Conservation (phyloP, 352 stramenopile genomes). For the Phytophthora parvispora region DNA sequence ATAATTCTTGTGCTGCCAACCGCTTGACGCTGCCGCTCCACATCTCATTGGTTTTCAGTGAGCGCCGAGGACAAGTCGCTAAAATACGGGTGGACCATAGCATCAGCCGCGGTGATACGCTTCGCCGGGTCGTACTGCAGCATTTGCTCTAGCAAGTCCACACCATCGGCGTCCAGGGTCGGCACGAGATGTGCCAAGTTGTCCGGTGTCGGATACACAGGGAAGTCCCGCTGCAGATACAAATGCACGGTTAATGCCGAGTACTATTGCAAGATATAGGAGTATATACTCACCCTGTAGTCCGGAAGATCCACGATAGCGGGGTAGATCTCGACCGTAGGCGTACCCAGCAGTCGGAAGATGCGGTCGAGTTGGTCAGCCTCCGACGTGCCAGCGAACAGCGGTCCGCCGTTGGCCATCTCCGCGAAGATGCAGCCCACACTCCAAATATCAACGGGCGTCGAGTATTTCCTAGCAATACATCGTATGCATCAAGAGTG, state of each 20-base stretch:
- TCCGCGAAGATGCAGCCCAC: slow-evolving; percentile 99
- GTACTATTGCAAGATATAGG: background rate
- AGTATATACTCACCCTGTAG: slow-evolving; percentile 85
- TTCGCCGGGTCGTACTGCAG: slow-evolving; percentile 91
- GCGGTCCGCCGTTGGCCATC: slow-evolving; percentile 93
- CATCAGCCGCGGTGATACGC: slow-evolving; percentile 95
- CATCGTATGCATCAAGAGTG: background rate
- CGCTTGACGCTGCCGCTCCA: background rate
- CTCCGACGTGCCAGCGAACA: slow-evolving; percentile 98
- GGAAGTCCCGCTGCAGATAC: slow-evolving; percentile 87
- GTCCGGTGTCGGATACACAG: slow-evolving; percentile 91
- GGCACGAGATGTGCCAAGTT: slow-evolving; percentile 93
- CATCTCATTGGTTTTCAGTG: slow-evolving; percentile 61
- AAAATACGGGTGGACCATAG: slow-evolving; percentile 99
- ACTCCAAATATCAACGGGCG: slow-evolving; percentile 99
- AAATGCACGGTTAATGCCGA: slow-evolving; percentile 12
- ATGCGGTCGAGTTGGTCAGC: slow-evolving; percentile 98
- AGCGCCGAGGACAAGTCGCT: slow-evolving; percentile 89
- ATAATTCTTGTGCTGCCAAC: slow-evolving; percentile 25
- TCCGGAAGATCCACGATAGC: slow-evolving; percentile 98
- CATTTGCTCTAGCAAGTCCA: slow-evolving; percentile 95
- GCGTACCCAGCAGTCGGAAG: slow-evolving; percentile 98
- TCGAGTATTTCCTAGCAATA: slow-evolving; percentile 96
- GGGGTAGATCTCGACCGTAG: slow-evolving; percentile 95
- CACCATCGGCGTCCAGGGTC: slow-evolving; percentile 89